These are phyloP conservation scores for Colletotrichum sp. DNA, from an alignment of 2,329 filamentous ascomycete genomes.

Conservation along the genomic window DNA sequence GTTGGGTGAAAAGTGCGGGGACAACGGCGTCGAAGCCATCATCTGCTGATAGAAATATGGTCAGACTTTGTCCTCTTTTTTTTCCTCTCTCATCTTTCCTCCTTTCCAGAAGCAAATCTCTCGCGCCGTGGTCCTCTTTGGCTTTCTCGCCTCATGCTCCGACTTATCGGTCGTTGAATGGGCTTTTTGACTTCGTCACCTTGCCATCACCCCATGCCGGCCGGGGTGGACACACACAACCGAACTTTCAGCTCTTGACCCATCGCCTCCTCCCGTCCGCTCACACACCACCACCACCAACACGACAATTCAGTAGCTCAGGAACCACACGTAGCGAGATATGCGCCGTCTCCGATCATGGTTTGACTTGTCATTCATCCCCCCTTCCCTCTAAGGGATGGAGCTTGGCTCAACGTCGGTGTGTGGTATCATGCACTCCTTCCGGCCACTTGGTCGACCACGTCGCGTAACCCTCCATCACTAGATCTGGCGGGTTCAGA, in stretches of 20 bases:
- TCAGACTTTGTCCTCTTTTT: slow-evolving; percentile 3
- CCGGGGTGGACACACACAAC: neutral
- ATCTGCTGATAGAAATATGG: slow-evolving; percentile 21
- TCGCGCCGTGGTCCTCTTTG: neutral
- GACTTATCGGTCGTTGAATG: neutral
- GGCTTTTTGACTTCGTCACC: neutral
- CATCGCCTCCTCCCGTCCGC: neutral
- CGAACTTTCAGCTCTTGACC: neutral
- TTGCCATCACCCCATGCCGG: neutral
- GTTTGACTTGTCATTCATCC: neutral
- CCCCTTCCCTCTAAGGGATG: neutral
- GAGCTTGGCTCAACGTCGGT: neutral
- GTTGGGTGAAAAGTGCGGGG: slow-evolving; percentile 14
- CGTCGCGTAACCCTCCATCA: neutral
- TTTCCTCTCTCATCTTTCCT: neutral
- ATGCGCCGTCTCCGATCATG: neutral
- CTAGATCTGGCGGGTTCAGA: neutral
- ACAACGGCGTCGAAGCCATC: slow-evolving; percentile 14
- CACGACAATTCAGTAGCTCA: neutral
- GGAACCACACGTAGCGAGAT: neutral
- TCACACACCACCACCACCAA: neutral
- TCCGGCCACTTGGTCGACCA: slow-evolving; percentile 6
- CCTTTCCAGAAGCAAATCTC: neutral
- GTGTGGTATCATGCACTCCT: neutral
- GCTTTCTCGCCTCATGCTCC: neutral